These are phyloP conservation scores for Salix viminalis DNA, from an alignment of 345 rosid species.

Conservation along the genomic window DNA sequence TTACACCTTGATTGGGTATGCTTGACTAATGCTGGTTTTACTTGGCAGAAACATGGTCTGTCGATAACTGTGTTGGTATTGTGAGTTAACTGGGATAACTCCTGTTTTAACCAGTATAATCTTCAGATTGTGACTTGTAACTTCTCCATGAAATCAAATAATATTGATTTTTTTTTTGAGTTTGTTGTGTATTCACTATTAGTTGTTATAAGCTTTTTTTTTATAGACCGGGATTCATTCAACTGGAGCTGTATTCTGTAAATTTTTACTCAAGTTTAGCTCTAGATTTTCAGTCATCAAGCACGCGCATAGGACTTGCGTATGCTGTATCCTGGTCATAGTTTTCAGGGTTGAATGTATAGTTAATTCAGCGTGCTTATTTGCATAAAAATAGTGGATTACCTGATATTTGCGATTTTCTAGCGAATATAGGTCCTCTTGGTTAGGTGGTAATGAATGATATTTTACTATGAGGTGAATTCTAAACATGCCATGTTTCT, in stretches of 20 bases:
- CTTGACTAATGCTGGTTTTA: conserved; percentile 3
- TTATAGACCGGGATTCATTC: not conserved
- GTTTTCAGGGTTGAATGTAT: not conserved
- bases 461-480: not conserved
- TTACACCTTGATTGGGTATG: conserved; percentile 7
- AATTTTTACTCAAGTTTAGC: not conserved
- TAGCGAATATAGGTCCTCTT: not conserved
- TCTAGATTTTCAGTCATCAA: not conserved
- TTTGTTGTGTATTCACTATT: not conserved
- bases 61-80: conserved; percentile 9
- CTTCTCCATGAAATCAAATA: conserved; percentile 6
- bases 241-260: not conserved
- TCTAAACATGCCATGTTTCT: not conserved
- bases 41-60: conserved; percentile 4
- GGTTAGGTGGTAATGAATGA: not conserved
- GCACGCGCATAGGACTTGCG: too few relatives aligned
- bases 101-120: conserved; percentile 9
- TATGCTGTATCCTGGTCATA: not conserved
- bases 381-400: not conserved
- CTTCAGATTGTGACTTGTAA: conserved; percentile 3
- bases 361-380: not conserved
- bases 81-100: conserved; percentile 8
- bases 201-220: not conserved
- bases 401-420: not conserved
- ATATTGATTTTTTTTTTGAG: not conserved